Base-by-base conservation (phyloP, 768 basidiomycete species). In the Suillus discolor region DNA sequence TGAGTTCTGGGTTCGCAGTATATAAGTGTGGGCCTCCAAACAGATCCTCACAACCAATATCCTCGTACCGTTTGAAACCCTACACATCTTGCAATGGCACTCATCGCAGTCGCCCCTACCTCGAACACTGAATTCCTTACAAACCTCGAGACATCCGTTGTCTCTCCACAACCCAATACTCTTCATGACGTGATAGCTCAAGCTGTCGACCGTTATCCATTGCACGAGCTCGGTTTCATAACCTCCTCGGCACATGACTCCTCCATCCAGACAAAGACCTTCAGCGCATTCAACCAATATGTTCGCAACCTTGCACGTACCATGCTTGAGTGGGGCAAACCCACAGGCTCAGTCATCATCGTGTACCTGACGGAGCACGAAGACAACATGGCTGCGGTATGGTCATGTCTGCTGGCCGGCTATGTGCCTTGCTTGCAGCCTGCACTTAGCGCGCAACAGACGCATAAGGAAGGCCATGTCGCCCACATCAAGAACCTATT, bases 281-380 rank as follows among this genome's bases (percentile, higher is more conserved):
- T 75, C 44, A 45, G 41, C 55, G 13, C 67, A n/a, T 74, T 75
- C 49, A 65, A 59, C 34, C 66, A 68, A 57, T 16, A 64, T 42
- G 70, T 59, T 7, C 65, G 63, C 44, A 67, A 71, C 41, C 65
- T 75, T 0, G 73, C 70, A 25, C 68, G 66, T 18, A 72, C 72
- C n/a, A 59, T 73, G 41, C 64, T 66, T 39, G 54, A 62, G 2
- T 73, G 72, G 76, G 66, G 64, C 2, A 77, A 69, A 42, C 72
- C 76, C 34, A 13, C 60, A 1, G 75, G 75, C 2, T 74, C 75
- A 0, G 31, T 75, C 20, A 7, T 77, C 6, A 64, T 75, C 12
- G 66, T 76, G 0, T 76, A 76, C 61, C 66, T 76, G 25, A 77
- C 73, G 0, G 76, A 76, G 47, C 75, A 76, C 28, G 75, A 76